Evolutionary conservation across 768 basidiomycete genomes (phyloP).

Genomic region (Hericium coralloides): DNA sequence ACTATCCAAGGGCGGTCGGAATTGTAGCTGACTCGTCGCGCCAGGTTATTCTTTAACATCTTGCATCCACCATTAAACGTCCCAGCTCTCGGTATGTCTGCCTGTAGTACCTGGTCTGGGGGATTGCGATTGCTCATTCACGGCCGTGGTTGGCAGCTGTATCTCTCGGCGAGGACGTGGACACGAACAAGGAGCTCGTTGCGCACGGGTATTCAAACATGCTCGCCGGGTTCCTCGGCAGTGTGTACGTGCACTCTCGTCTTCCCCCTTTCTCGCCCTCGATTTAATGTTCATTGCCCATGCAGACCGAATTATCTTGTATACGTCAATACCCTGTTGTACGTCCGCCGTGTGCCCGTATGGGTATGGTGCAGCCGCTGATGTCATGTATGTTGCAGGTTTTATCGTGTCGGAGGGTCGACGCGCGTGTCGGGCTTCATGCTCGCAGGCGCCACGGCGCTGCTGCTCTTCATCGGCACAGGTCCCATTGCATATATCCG

Average conservation of each 20-base stretch:
- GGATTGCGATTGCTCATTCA: background rate
- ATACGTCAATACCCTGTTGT: constrained; percentile 63
- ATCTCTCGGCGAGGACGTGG: constrained; percentile 79
- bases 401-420: constrained; percentile 90
- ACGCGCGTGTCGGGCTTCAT: constrained; percentile 80
- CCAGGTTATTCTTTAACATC: constrained; percentile 77
- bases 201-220: constrained; percentile 91
- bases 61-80: constrained; percentile 84
- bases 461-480: constrained; percentile 75
- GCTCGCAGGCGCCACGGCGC: constrained; percentile 65
- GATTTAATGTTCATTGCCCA: background rate
- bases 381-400: constrained; percentile 30
- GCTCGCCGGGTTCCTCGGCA: constrained; percentile 68
- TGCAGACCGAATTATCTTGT: constrained; percentile 76
- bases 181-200: constrained; percentile 88
- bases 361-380: background rate
- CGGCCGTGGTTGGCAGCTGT: constrained; percentile 43
- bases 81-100: constrained; percentile 64
- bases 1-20: constrained; percentile 12
- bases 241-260: constrained; percentile 45
- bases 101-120: no score
- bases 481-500: constrained; percentile 88
- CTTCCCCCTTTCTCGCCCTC: no score
- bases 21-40: background rate
- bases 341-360: background rate